These are phyloP conservation scores for Davidsoniella virescens DNA, from an alignment of 2,329 filamentous ascomycete genomes.

Conservation along the genomic window DNA sequence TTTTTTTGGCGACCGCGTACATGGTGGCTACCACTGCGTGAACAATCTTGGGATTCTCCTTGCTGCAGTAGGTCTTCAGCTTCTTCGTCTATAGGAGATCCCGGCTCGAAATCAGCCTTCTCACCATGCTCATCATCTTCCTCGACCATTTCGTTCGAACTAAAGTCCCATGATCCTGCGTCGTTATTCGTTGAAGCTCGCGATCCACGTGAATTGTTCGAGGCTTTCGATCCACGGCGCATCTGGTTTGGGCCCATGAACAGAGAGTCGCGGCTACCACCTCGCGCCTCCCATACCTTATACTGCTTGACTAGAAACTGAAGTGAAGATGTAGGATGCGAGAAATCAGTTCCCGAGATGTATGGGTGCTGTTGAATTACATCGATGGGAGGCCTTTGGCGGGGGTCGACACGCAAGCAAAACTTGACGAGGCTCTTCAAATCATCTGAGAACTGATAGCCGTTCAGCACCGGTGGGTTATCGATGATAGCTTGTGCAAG, in stretches of 20 bases:
- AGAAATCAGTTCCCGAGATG: slow-evolving; percentile 43
- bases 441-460: slow-evolving; percentile 51
- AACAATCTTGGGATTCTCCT: too few species aligned
- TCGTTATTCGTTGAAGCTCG: slow-evolving; percentile 25
- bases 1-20: too few species aligned
- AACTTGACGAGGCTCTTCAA: slow-evolving; percentile 57
- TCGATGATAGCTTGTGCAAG: slow-evolving; percentile 40
- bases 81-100: too few species aligned
- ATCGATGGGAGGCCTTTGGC: slow-evolving; percentile 52
- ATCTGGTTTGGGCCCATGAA: slow-evolving; percentile 22
- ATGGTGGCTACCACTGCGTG: too few species aligned
- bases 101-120: neutral
- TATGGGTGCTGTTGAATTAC: slow-evolving; percentile 55
- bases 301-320: slow-evolving; percentile 53
- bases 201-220: slow-evolving; percentile 28
- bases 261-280: slow-evolving; percentile 51
- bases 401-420: slow-evolving; percentile 53
- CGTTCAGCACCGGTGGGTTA: slow-evolving; percentile 52
- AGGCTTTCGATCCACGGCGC: slow-evolving; percentile 6
- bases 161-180: slow-evolving; percentile 8
- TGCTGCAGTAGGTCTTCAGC: neutral
- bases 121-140: neutral
- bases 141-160: neutral
- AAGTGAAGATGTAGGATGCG: slow-evolving; percentile 48
- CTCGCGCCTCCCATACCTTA: slow-evolving; percentile 58